Percentiles rank a stretch among this genome's conserved stretches.
phyloP scores from a whole-genome alignment of 768 basidiomycete genomes.

The Hortiboletus flavorubellus region DNA sequence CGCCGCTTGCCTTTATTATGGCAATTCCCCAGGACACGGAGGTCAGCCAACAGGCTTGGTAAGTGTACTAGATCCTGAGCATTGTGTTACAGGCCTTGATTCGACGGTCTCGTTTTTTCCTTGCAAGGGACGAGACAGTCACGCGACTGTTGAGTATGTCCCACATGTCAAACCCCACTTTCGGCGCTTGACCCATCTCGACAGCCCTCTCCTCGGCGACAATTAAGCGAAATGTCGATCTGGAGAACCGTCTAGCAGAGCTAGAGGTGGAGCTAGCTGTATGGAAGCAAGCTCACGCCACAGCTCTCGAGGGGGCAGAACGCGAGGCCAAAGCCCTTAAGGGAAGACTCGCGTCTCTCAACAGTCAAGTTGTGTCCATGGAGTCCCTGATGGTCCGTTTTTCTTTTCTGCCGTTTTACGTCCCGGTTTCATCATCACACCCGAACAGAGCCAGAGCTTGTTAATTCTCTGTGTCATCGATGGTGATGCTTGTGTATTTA shows the following conservation, averaged over 20 bases:
- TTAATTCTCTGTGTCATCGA: constrained; percentile 75
- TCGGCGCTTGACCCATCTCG: constrained; percentile 7
- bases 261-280: constrained; percentile 66
- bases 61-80: constrained; percentile 27
- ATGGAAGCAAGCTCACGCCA: constrained; percentile 70
- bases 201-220: constrained; percentile 64
- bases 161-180: constrained; percentile 2
- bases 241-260: constrained; percentile 63
- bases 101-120: constrained; percentile 18
- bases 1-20: constrained; percentile 38
- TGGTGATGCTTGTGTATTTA: constrained; percentile 68
- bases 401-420: background rate
- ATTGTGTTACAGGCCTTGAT: constrained; percentile 15
- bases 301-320: constrained; percentile 58
- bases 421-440: constrained; percentile 1
- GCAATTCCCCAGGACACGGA: constrained; percentile 58
- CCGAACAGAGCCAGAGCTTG: constrained; percentile 53
- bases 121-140: constrained; percentile 62
- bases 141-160: constrained; percentile 55
- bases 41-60: constrained; percentile 66
- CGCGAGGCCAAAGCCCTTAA: constrained; percentile 66
- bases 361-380: constrained; percentile 58
- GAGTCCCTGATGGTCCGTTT: constrained; percentile 46
- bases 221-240: constrained; percentile 56
- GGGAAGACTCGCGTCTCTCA: constrained; percentile 60